These are phyloP conservation scores for Radiomyces spectabilis DNA, from an alignment of 192 early-diverging fungal species.

Conservation along the genomic window DNA sequence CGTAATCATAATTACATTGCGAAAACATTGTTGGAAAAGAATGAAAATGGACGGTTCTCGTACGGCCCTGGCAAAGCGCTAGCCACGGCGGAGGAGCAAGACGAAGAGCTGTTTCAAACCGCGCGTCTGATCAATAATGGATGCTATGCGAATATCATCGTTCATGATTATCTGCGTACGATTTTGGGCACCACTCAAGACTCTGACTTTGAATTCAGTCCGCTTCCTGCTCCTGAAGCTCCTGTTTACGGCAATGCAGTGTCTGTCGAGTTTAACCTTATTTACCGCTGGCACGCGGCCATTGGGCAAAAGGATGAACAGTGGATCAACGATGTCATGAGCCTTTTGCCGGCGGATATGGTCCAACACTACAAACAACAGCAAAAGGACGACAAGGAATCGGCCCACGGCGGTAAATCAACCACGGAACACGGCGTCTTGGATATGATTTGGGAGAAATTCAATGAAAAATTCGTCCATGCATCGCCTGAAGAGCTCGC, in stretches of 20 bases:
- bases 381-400: not conserved
- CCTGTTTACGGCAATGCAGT: constrained; percentile 31
- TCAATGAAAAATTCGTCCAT: constrained; percentile 16
- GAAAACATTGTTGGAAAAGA: constrained; percentile 27
- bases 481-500: constrained; percentile 14
- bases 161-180: constrained; percentile 37
- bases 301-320: constrained; percentile 28
- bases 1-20: constrained; percentile 50
- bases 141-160: constrained; percentile 33
- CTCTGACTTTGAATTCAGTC: constrained; percentile 26
- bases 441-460: constrained; percentile 1
- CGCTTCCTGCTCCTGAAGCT: not conserved
- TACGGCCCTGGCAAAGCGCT: constrained; percentile 2
- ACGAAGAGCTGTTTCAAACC: constrained; percentile 44
- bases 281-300: constrained; percentile 43
- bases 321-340: constrained; percentile 27
- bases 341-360: not conserved
- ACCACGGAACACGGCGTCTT: constrained; percentile 1
- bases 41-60: constrained; percentile 34
- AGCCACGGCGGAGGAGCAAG: constrained; percentile 13
- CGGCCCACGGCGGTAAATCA: not conserved
- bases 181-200: constrained; percentile 32
- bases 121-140: constrained; percentile 39
- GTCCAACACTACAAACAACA: not conserved
- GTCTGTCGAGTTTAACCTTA: constrained; percentile 32